Conservation (phyloP, 768 basidiomycete genomes). For the Rhizopogon vulgaris region DNA sequence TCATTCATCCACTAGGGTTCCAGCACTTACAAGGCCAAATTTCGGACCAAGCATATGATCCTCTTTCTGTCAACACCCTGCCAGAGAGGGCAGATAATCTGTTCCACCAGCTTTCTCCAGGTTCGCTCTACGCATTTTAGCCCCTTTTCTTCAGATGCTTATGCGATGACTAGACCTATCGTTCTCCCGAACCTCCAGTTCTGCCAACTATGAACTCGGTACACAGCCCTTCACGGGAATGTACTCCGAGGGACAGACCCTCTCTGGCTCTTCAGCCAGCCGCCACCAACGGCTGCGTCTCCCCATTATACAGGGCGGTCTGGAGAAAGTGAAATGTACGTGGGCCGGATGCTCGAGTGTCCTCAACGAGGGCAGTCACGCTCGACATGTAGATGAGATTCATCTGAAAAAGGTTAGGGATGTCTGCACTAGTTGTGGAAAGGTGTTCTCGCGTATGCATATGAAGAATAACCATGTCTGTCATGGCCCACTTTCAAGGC, state of each 20-base stretch:
- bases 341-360: not conserved
- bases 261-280: not conserved
- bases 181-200: too few species aligned
- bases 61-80: not conserved
- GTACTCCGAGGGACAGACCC: not conserved
- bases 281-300: not conserved
- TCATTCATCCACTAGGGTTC: not conserved
- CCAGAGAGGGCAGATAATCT: not conserved
- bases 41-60: not conserved
- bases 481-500: not conserved
- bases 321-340: not conserved
- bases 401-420: not conserved
- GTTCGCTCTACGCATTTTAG: not conserved
- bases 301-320: not conserved
- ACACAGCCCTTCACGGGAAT: not conserved
- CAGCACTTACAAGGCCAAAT: too few species aligned
- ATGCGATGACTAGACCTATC: not conserved
- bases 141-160: not conserved
- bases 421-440: not conserved
- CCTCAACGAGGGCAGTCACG: not conserved
- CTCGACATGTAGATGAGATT: not conserved
- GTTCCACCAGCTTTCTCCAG: not conserved
- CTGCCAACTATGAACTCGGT: not conserved
- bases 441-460: not conserved
- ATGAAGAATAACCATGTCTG: not conserved